These are phyloP conservation scores for Penicillium cinerascens DNA, from an alignment of 495 filamentous ascomycete species.

Conservation along the genomic window DNA sequence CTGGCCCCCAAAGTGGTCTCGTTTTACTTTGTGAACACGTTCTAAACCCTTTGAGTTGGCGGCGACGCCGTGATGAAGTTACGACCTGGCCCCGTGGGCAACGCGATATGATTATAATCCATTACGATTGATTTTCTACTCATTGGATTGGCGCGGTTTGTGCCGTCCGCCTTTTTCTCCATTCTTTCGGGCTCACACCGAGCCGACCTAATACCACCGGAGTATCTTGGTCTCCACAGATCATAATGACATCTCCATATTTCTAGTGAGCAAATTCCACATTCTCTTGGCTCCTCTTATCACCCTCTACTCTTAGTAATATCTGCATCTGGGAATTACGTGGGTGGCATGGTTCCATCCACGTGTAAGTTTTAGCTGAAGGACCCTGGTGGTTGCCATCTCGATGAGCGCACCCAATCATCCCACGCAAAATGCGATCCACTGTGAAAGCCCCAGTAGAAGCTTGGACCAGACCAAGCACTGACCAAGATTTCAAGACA, in stretches of 20 bases:
- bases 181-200: neutral
- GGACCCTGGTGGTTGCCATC: constrained; percentile 25
- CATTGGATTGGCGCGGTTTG: neutral
- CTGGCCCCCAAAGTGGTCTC: constrained; percentile 8
- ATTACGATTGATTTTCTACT: neutral
- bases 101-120: neutral
- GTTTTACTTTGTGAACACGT: neutral
- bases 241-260: neutral
- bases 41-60: constrained; percentile 16
- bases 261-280: too few species aligned
- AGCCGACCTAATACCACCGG: neutral
- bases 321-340: neutral
- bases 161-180: neutral
- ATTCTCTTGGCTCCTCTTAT: neutral
- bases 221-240: neutral
- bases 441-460: constrained; percentile 1
- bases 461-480: neutral
- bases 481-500: constrained; percentile 2
- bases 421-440: neutral
- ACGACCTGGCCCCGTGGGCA: constrained; percentile 4
- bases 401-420: constrained; percentile 15
- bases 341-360: constrained; percentile 2
- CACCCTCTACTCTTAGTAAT: neutral
- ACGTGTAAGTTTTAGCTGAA: constrained; percentile 16
- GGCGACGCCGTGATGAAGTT: constrained; percentile 19